Evolutionary conservation across 2,329 filamentous ascomycete species (phyloP), one percentile per base, ranked within the genome.

Genomic region (Torrubiella hemipterigena): DNA sequence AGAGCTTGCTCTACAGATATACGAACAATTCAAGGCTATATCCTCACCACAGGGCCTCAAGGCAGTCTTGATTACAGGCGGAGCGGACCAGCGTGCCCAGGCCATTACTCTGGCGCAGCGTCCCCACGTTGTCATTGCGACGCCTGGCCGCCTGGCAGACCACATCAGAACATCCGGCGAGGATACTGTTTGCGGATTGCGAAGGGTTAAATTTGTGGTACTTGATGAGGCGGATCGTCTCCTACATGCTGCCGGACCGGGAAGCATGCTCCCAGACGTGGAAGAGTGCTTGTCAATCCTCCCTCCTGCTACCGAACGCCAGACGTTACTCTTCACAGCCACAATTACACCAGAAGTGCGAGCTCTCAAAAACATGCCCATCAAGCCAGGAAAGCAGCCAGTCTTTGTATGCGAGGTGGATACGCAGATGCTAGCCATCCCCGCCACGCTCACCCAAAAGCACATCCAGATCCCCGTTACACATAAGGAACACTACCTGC

Each of bases 181-280:
- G 47, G 91, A 98, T 50, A 96, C 89, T 0, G 73, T 93, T 37
- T 77, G 76, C 36, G 87, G 86, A 1, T 63, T 98, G 27, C 69
- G 77, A 13, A 73, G 87, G 30, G 80, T 85, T 17, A 76, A 74
- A 35, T 87, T 83, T 52, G 82, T 96, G 3, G 86, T 98, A 7
- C 77, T 98, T 25, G 91, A 98, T 51, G 91, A 98, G 64, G 91
- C 91, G 4, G 91, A 98, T 59, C 75, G 91, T 27, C 67, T 98
- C 22, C 72, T 98, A 27, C 72, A 80, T 23, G 70, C 77, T 20
- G 73, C 75, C 30, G 74, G 72, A 1, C 68, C 72, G 13, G 89
- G 87, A 17, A 87, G 79, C 56, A 95, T 95, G 87, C 67, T 95
- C n/a, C 81, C 84, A 5, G 91, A 95, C 47, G 76, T 98, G 2